Evolutionary conservation across 768 basidiomycete genomes (phyloP).

Genomic region (Suillus americanus): DNA sequence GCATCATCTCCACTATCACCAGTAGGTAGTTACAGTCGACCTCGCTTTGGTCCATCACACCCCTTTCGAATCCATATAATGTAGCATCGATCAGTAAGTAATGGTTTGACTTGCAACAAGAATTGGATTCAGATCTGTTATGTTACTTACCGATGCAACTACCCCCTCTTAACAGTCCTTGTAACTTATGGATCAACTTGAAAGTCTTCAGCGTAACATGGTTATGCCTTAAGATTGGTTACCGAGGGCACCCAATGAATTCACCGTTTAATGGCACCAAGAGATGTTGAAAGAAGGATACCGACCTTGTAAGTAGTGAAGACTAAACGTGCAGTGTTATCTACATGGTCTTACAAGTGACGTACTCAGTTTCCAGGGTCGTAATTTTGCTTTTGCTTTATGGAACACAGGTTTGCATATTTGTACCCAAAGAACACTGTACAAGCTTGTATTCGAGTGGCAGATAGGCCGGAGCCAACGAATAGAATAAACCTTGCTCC

Average conservation of each 20-base stretch:
- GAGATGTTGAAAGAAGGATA: background rate
- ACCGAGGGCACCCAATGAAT: background rate
- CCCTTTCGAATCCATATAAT: background rate
- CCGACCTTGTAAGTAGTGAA: constrained; percentile 21
- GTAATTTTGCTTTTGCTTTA: too few relatives aligned
- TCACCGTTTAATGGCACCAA: background rate
- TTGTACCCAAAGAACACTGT: constrained; percentile 25
- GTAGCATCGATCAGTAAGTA: background rate
- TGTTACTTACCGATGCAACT: background rate
- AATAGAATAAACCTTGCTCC: constrained; percentile 13
- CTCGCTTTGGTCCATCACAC: background rate
- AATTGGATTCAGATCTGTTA: background rate
- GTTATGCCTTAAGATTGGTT: constrained; percentile 1
- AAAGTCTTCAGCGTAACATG: background rate
- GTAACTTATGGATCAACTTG: background rate
- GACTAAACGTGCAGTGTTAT: constrained; percentile 6
- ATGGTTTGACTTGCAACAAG: background rate
- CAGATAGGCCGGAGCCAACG: background rate
- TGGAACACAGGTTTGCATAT: constrained; percentile 2
- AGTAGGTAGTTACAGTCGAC: background rate
- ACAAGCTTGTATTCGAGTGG: background rate
- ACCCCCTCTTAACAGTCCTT: background rate
- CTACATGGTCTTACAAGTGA: too few relatives aligned
- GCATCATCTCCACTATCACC: background rate
- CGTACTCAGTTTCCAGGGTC: too few relatives aligned